Base-by-base conservation (phyloP, 2,329 filamentous ascomycete species). In the Hymenoscyphus fraxineus region DNA sequence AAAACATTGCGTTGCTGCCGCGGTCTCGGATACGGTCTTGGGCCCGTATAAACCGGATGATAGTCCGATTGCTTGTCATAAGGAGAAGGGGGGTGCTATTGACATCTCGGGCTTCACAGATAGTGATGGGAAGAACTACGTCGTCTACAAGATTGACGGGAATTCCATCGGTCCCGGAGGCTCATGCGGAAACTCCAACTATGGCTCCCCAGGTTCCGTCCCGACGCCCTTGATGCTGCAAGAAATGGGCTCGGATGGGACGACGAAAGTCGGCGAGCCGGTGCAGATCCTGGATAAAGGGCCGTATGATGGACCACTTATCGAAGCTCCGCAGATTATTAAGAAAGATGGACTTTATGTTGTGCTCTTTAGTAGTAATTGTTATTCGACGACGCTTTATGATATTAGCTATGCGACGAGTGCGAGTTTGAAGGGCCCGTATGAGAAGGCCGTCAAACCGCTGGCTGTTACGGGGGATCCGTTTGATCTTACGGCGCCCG, bases 61-160 rank as follows among this genome's bases (percentile, higher is more conserved):
- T 2, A 19, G 22, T 9, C 44, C 44, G 4, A 57, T 87, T 40
- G 80, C 80, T 19, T 89, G 87, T 68, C 80, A 81, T 0, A 70
- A 80, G 0, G 76, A 77, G 6, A 71, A 78, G 61, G 86, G 87
- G 19, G 87, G 87, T 41, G 82, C 85, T 22, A 89, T 90, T 69
- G 88, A 90, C 70, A 78, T 87, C 0, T 78, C 83, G 0, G 85
- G 83, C 3, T 89, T 88, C 74, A 70, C 76, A 9, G 87, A 90
- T 71, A 72, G 73, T 12, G 80, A 81, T 55, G 83, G 83, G 35
- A 79, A 74, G 39, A 80, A 81, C 5, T 90, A 88, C 71, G 79
- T 90, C 6, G 76, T 84, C 9, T 90, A 87, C 6, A 51, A 51
- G 22, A 51, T 51, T 19, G 44, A 51, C n/a, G 44, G 44, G 1